Base-by-base conservation (phyloP, 768 basidiomycete genomes). In the Serendipita sp. region DNA sequence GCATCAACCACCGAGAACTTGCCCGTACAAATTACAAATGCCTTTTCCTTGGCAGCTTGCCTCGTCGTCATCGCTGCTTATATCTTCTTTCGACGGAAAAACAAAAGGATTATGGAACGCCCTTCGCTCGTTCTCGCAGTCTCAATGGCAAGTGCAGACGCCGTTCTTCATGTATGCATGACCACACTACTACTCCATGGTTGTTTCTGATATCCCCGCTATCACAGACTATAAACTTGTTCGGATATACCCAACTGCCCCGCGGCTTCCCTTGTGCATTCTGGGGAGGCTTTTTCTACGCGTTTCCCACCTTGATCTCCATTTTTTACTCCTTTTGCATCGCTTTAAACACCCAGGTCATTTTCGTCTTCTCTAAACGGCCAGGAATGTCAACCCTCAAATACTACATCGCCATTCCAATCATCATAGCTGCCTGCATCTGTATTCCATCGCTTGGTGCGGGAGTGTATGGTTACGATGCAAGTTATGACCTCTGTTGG, bases 291-390 rank as follows among this genome's bases (percentile, higher is more conserved):
- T 66, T 66, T 38, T 51, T 66, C 41, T 66, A 65, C 48, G 65
- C 64, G 18, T 63, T 30, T 18, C 38, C 44, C 7, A 47, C 65
- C 15, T 28, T 66, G 38, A 46, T 53, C 24, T 64, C 65, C 18
- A 16, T 66, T 30, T 66, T 66, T 37, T 66, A 65, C 45, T 45
- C 65, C n/a, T 41, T 38, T 35, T 64, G 64, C 60, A 63, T 66
- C 34, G 63, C 63, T 15, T 45, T 66, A 18, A 66, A 66, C 65
- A 65, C 37, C 41, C 38, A 44, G n/a, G 41, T 1, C 13, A 63
- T 66, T 15, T 66, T 66, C 41, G 65, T 66, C 10, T 66, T 64
- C 63, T 38, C 64, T 18, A 66, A 66, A 28, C 65, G 65, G 13
- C 63, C 65, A 5, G 34, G 64, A 10, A 35, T 45, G 18, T 15